A percentile compares a stretch with the other conserved stretches of the same genome.
phyloP scores from a whole-genome alignment of 371 early-diverging fungal species.

The Syncephalastrum sp. region DNA sequence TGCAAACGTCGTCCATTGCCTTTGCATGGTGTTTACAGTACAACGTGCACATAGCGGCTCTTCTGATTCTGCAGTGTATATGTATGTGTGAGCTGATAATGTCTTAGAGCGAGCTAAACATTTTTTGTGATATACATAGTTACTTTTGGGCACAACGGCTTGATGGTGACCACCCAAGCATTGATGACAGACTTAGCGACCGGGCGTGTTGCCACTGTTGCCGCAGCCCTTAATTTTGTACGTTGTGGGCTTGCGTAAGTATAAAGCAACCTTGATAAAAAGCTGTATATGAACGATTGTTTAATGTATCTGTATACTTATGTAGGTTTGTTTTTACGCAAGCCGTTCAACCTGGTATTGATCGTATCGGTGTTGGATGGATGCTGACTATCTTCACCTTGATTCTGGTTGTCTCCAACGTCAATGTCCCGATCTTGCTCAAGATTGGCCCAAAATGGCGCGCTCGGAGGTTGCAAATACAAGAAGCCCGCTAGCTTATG shows the following conservation, averaged over 20 bases:
- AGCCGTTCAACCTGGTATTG: conserved; percentile 24
- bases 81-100: conserved; percentile 12
- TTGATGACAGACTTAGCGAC: conserved; percentile 38
- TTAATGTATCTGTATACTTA: background rate
- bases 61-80: conserved; percentile 30
- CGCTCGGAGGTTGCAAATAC: background rate
- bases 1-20: conserved; percentile 15
- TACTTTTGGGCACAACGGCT: conserved; percentile 14
- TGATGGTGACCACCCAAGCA: conserved; percentile 21
- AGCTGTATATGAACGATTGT: too few species aligned
- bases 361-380: conserved; percentile 25
- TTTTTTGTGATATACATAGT: background rate
- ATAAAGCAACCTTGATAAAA: too few species aligned
- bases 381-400: conserved; percentile 21
- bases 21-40: conserved; percentile 33
- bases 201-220: conserved; percentile 37
- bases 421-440: conserved; percentile 12
- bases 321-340: conserved; percentile 15
- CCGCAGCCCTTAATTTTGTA: conserved; percentile 39
- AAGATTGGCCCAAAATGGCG: conserved; percentile 25
- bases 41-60: conserved; percentile 24
- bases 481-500: too few species aligned
- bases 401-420: conserved; percentile 9
- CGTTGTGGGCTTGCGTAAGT: conserved; percentile 41
- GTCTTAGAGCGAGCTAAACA: too few species aligned